Conservation (phyloP, 2,329 filamentous ascomycete species). For the Huntiella omanensis region DNA sequence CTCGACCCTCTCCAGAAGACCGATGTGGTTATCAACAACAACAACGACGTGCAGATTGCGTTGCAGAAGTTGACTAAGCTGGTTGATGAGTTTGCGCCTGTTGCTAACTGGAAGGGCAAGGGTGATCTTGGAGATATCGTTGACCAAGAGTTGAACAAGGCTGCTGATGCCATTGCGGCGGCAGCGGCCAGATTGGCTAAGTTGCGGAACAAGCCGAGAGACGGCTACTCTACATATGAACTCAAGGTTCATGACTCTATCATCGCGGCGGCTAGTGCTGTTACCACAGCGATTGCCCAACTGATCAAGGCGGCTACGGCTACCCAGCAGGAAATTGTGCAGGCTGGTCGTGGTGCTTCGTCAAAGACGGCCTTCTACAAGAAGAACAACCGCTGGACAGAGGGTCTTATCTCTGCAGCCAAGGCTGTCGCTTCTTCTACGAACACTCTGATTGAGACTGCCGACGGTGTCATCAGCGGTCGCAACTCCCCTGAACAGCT, state of each 20-base stretch:
- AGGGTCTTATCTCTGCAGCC: slow-evolving; percentile 88
- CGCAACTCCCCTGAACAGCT: slow-evolving; percentile 92
- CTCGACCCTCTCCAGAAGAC: slow-evolving; percentile 85
- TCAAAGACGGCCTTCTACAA: slow-evolving; percentile 95
- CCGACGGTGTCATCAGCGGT: slow-evolving; percentile 80
- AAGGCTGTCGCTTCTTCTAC: slow-evolving; percentile 90
- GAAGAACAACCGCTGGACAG: slow-evolving; percentile 99
- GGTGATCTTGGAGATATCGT: slow-evolving; percentile 88
- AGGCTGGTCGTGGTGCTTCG: slow-evolving; percentile 71
- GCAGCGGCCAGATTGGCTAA: slow-evolving; percentile 78
- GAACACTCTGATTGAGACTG: slow-evolving; percentile 93
- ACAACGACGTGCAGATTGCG: slow-evolving; percentile 87
- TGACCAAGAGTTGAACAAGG: slow-evolving; percentile 78
- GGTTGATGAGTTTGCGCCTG: slow-evolving; percentile 78
- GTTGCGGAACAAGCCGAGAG: slow-evolving; percentile 88
- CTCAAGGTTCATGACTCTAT: slow-evolving; percentile 92
- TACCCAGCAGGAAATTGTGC: slow-evolving; percentile 91
- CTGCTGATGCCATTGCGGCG: slow-evolving; percentile 85
- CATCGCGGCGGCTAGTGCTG: slow-evolving; percentile 75
- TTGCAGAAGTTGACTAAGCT: slow-evolving; percentile 86
- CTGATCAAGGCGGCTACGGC: slow-evolving; percentile 87
- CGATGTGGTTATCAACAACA: slow-evolving; percentile 92
- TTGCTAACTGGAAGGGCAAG: slow-evolving; percentile 53
- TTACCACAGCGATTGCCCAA: slow-evolving; percentile 83
- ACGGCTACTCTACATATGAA: slow-evolving; percentile 90